Evolutionary conservation across 139 green algal species (phyloP).

Genomic region (Trebouxia sp.): DNA sequence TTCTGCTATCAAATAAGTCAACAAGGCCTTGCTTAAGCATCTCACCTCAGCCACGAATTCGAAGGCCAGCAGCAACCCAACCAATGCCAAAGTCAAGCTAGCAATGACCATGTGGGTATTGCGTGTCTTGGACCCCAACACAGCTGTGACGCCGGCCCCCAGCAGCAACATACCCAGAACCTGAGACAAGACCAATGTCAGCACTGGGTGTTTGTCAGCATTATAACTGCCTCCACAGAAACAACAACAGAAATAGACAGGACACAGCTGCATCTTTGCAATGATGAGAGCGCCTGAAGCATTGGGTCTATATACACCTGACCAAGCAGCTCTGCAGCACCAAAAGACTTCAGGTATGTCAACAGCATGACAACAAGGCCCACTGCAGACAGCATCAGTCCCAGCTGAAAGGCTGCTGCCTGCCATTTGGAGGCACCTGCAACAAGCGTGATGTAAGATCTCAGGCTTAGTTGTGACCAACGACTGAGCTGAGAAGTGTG

Average conservation of each 20-base stretch:
- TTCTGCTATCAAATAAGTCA: neutral
- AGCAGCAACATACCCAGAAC: slow-evolving; percentile 3
- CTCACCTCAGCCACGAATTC: slow-evolving; percentile 45
- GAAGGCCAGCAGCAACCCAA: slow-evolving; percentile 53
- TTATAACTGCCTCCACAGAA: too few relatives aligned
- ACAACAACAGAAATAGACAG: too few relatives aligned
- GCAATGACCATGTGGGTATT: slow-evolving; percentile 32
- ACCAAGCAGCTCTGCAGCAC: slow-evolving; percentile 32
- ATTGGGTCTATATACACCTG: slow-evolving; percentile 29
- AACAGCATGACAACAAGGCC: slow-evolving; percentile 42
- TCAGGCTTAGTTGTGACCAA: too few relatives aligned
- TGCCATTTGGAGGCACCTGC: slow-evolving; percentile 11
- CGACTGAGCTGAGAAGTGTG: too few relatives aligned
- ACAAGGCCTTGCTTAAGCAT: neutral
- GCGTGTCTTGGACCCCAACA: slow-evolving; percentile 30
- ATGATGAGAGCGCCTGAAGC: too few relatives aligned
- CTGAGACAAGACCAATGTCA: neutral
- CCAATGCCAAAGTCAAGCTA: slow-evolving; percentile 43
- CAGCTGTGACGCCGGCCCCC: slow-evolving; percentile 23
- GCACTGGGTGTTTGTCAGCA: neutral
- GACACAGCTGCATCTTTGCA: too few relatives aligned
- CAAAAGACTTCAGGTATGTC: neutral
- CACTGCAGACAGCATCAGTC: neutral
- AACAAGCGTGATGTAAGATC: neutral
- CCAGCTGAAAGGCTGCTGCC: neutral